A percentile compares a stretch with the other conserved stretches of the same genome.
Conservation (phyloP, 129 eudicot species). For the Artemisia argyi region DNA sequence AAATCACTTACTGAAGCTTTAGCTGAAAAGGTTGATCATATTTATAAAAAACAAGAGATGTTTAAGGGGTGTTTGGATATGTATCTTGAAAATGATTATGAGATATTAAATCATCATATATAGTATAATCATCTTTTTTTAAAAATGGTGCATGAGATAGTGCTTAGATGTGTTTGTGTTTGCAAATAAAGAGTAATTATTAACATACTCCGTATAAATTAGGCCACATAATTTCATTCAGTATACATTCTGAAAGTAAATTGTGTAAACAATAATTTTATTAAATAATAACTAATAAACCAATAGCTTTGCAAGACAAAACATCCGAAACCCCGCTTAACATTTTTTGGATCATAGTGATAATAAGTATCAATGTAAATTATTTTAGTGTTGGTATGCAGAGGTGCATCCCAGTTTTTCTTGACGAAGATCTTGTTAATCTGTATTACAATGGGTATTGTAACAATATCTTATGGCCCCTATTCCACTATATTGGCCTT, state of each 20-base stretch:
- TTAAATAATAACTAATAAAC: no score
- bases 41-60: not conserved
- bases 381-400: slow-evolving; percentile 21
- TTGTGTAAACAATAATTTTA: no score
- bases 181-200: not conserved
- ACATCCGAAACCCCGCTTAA: not conserved
- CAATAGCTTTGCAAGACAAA: not conserved
- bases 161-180: not conserved
- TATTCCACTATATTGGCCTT: slow-evolving; percentile 82
- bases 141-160: not conserved
- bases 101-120: not conserved
- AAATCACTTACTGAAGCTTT: slow-evolving; percentile 63
- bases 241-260: no score
- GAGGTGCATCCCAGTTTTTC: slow-evolving; percentile 85
- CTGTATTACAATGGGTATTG: slow-evolving; percentile 85
- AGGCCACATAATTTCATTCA: not conserved
- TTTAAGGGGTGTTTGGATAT: not conserved
- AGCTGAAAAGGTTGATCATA: slow-evolving; percentile 58
- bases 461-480: slow-evolving; percentile 85
- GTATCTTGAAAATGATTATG: not conserved
- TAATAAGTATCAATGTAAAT: not conserved
- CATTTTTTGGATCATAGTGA: not conserved
- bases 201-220: not conserved
- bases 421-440: slow-evolving; percentile 77
- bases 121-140: not conserved